These are phyloP conservation scores for Cruciata laevipes DNA, from an alignment of 257 asterid species.

Conservation along the genomic window DNA sequence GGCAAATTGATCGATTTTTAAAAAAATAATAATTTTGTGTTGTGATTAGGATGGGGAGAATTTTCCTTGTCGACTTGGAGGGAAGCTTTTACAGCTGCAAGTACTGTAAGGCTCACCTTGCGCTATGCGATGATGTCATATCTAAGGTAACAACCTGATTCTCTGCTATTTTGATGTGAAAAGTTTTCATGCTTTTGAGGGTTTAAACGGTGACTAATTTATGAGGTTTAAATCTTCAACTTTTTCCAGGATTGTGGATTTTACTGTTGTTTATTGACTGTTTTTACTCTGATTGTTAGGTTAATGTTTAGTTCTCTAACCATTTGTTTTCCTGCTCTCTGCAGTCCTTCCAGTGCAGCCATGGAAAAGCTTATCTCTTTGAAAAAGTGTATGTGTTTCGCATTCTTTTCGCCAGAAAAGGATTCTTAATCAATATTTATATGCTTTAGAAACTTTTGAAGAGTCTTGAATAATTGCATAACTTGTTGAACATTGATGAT, in stretches of 20 bases:
- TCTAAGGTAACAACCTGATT: constrained; percentile 41
- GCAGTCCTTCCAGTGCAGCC: constrained; percentile 65
- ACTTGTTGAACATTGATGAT: no score
- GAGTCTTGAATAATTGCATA: neutral
- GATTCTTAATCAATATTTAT: neutral
- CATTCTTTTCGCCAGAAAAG: no score
- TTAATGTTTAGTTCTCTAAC: constrained; percentile 24
- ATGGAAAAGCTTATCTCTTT: constrained; percentile 82
- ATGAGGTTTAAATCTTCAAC: neutral
- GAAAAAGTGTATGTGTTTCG: constrained; percentile 52
- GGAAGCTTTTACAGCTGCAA: constrained; percentile 64
- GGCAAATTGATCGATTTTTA: neutral
- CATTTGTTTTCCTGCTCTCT: constrained; percentile 20
- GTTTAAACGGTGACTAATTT: no score
- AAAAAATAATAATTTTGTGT: no score
- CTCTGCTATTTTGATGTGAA: neutral
- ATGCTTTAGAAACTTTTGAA: neutral
- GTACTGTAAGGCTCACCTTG: constrained; percentile 66
- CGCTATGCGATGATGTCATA: constrained; percentile 43
- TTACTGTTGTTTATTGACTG: neutral
- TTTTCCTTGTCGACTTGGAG: constrained; percentile 50
- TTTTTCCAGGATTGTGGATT: no score
- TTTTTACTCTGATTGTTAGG: neutral
- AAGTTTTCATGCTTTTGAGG: neutral
- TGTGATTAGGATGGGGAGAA: constrained; percentile 50